Base-by-base conservation (phyloP, 768 basidiomycete species). In the Hebeloma cylindrosporum region DNA sequence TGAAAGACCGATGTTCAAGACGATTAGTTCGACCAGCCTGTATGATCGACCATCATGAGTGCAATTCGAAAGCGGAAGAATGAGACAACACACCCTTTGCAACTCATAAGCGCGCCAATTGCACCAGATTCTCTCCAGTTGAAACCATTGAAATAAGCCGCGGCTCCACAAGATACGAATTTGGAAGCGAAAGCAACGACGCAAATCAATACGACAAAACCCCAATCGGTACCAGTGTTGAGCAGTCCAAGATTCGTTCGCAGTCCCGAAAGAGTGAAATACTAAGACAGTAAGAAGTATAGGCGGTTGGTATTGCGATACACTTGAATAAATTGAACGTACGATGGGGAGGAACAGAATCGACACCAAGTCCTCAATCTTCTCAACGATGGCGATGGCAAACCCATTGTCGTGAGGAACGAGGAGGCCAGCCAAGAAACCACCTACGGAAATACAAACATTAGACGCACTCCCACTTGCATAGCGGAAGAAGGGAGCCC, bases 31-130 rank as follows among this genome's bases (percentile, higher is more conserved):
- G 18, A 93, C 90, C 16, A 83, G 69, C 25, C 81, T 83, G 50
- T 27, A 6, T 42, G 8, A 32, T 17, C 18, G 33, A 16, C 17
- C 5, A 7, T 36, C 27, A 23, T 11, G 14, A 18, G 10, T 13
- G 27, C 20, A 17, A 16, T 9, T 20, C 5, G 44, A 20, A 28
- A 1, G 29, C 5, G 22, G 36, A 26, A 16, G 23, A 31, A 33
- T 13, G n/a, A 26, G 32, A 10, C 3, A 14, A 65, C 77, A 35
- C 47, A 85, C 85, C 89, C 90, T 67, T 95, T 90, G 70, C 89
- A 92, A 62, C 80, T 81, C 93, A 96, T 96, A 18, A 96, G 66
- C 38, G 83, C 75, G 3, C 93, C 93, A 45, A 94, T 84, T 4
- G 92, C 89, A 17, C 82, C 80, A 1, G 82, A 71, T 63, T 94